Evolutionary conservation across 176 grass and related monocot species (phyloP).

Genomic region (Olyra latifolia): DNA sequence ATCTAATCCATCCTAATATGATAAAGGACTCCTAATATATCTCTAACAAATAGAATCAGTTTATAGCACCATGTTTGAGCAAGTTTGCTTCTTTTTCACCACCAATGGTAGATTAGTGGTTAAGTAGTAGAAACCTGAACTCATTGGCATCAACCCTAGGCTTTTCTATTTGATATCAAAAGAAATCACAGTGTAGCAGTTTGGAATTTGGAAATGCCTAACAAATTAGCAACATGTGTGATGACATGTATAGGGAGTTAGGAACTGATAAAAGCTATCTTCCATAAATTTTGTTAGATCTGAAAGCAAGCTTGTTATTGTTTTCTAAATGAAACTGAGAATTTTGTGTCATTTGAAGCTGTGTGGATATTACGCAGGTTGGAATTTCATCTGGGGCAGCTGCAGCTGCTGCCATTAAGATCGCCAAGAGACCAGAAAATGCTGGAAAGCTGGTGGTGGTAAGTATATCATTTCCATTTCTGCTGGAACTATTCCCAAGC

Average conservation of each 20-base stretch:
- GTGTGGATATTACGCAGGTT: conserved; percentile 54
- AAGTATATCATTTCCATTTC: conserved; percentile 8
- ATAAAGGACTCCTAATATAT: too few relatives aligned
- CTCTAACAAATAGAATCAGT: background rate
- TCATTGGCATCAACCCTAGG: background rate
- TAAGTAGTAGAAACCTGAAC: background rate
- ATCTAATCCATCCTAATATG: too few relatives aligned
- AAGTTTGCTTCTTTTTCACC: background rate
- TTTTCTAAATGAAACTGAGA: background rate
- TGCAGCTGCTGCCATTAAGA: conserved; percentile 69
- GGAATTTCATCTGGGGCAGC: conserved; percentile 97
- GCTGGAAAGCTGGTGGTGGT: conserved; percentile 87
- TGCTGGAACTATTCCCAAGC: background rate
- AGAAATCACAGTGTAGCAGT: background rate
- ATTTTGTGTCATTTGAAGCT: conserved; percentile 19
- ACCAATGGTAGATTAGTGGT: background rate
- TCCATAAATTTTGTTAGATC: background rate
- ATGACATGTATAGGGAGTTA: background rate
- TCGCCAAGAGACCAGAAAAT: conserved; percentile 86
- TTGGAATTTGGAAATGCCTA: background rate
- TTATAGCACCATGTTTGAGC: conserved; percentile 4
- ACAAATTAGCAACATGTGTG: background rate
- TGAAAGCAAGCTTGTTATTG: background rate
- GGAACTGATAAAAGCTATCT: background rate
- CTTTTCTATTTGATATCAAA: background rate